Evolutionary conservation across 2,329 filamentous ascomycete species (phyloP).

Genomic region (Diatrype stigma): DNA sequence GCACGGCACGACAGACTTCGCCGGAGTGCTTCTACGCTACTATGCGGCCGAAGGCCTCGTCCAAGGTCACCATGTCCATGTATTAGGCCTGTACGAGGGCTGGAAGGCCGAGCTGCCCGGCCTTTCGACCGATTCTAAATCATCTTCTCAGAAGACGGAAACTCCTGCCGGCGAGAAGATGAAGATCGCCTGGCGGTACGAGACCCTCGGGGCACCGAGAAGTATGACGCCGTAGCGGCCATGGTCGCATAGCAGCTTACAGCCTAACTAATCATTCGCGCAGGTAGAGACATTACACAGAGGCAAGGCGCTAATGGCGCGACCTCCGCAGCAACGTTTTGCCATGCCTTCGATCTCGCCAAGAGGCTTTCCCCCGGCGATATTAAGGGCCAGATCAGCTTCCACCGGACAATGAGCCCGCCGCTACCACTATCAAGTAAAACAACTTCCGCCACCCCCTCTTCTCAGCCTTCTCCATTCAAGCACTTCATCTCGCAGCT

Average conservation of each 20-base stretch:
- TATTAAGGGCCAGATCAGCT: constrained; percentile 48
- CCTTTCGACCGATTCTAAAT: constrained; percentile 43
- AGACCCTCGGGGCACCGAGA: constrained; percentile 66
- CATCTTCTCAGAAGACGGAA: constrained; percentile 34
- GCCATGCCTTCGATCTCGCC: constrained; percentile 69
- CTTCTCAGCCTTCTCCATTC: constrained; percentile 58
- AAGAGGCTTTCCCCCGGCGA: constrained; percentile 53
- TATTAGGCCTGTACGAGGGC: constrained; percentile 71
- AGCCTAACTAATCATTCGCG: constrained; percentile 7
- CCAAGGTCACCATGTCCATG: constrained; percentile 84
- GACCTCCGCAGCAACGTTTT: constrained; percentile 46
- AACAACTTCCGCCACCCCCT: no score
- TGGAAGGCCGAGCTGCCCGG: constrained; percentile 86
- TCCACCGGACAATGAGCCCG: constrained; percentile 37
- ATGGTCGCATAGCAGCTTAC: not conserved
- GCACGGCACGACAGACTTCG: constrained; percentile 89
- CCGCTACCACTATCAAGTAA: constrained; percentile 6
- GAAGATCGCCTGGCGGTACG: constrained; percentile 99
- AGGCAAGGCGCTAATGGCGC: constrained; percentile 11
- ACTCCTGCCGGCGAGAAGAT: constrained; percentile 64
- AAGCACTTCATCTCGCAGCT: constrained; percentile 59
- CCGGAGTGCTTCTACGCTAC: constrained; percentile 76
- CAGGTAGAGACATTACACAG: constrained; percentile 23
- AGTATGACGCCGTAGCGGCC: constrained; percentile 44
- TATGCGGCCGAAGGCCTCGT: constrained; percentile 91